Percentiles rank a stretch among this genome's conserved stretches.
phyloP scores from a whole-genome alignment of 495 filamentous ascomycete species.

The Penicillium canescens region DNA sequence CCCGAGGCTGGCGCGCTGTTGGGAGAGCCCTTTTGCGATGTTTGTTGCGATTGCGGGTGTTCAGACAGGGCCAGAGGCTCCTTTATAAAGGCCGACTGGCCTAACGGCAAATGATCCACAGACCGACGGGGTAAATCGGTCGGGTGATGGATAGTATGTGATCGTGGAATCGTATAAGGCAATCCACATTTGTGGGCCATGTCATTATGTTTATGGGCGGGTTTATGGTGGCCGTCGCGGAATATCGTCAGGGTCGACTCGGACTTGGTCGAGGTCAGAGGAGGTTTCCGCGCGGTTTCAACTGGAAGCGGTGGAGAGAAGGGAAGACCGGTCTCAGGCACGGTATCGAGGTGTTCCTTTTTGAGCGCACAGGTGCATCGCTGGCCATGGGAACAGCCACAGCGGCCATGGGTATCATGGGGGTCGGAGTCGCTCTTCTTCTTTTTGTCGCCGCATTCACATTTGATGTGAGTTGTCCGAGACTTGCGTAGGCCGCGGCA shows the following conservation, averaged over 20 bases:
- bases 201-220: constrained; percentile 84
- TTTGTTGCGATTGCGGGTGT: constrained; percentile 21
- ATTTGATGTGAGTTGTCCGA: constrained; percentile 91
- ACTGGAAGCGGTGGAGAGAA: constrained; percentile 34
- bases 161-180: constrained; percentile 78
- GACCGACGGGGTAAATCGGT: constrained; percentile 62
- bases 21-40: constrained; percentile 72
- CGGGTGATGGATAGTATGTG: constrained; percentile 66
- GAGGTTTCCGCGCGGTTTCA: constrained; percentile 61
- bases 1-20: constrained; percentile 53
- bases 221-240: constrained; percentile 92
- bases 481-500: constrained; percentile 97
- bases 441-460: constrained; percentile 93
- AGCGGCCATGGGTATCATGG: constrained; percentile 64
- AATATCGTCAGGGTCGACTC: constrained; percentile 82
- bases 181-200: constrained; percentile 77
- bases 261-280: constrained; percentile 80
- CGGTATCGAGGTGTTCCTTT: constrained; percentile 77
- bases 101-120: constrained; percentile 64
- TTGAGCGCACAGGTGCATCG: constrained; percentile 92
- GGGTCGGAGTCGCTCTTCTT: constrained; percentile 63
- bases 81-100: constrained; percentile 41
- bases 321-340: constrained; percentile 27
- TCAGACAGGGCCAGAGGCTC: constrained; percentile 31
- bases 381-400: constrained; percentile 87